A percentile compares a stretch with the other conserved stretches of the same genome.
Evolutionary conservation across 495 filamentous ascomycete species (phyloP).

Genomic region (Penicillium manginii): DNA sequence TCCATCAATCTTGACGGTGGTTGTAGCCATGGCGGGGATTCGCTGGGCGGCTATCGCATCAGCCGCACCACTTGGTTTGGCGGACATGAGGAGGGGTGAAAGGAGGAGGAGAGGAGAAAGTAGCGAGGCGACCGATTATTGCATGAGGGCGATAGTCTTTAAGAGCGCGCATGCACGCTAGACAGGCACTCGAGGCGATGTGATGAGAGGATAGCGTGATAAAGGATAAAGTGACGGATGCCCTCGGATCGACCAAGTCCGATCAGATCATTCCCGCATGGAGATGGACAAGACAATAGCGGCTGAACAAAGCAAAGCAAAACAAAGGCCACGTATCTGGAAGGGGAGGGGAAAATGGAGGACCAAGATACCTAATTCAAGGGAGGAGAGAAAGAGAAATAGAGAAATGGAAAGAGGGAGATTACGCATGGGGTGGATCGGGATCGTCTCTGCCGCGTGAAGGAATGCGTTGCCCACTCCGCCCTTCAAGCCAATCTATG

Average conservation of each 20-base stretch:
- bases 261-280: constrained; percentile 32
- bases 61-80: constrained; percentile 23
- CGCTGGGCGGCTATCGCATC: constrained; percentile 18
- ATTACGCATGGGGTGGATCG: constrained; percentile 24
- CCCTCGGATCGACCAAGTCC: constrained; percentile 26
- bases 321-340: constrained; percentile 19
- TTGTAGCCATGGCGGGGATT: constrained; percentile 72
- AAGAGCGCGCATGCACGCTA: neutral
- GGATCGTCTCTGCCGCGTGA: constrained; percentile 23
- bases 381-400: constrained; percentile 6
- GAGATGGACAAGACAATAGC: constrained; percentile 16
- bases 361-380: constrained; percentile 12
- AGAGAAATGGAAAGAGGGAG: constrained; percentile 13
- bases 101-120: constrained; percentile 20
- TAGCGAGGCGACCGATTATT: constrained; percentile 22
- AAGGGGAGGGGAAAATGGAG: constrained; percentile 1
- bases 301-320: neutral
- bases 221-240: constrained; percentile 21
- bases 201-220: constrained; percentile 19
- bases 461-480: constrained; percentile 23
- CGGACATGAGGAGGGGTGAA: constrained; percentile 24
- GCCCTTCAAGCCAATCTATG: neutral
- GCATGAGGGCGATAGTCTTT: constrained; percentile 31
- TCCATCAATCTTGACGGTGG: constrained; percentile 82
- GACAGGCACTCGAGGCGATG: neutral